These are phyloP conservation scores for Mycena indigotica DNA, from an alignment of 768 basidiomycete species.

Conservation along the genomic window DNA sequence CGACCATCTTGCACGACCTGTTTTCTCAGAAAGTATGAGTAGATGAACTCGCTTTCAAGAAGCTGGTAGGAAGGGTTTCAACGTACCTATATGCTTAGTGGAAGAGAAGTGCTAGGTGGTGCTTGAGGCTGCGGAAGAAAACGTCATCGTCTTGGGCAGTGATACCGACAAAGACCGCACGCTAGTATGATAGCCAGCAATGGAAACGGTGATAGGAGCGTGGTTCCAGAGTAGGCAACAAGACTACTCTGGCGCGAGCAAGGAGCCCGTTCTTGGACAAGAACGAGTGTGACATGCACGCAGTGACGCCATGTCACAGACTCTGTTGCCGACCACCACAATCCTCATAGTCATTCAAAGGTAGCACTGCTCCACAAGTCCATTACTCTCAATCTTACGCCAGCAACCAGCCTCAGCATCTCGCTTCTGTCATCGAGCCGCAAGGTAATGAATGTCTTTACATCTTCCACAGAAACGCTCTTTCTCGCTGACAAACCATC, in stretches of 20 bases:
- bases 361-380: neutral
- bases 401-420: too few relatives aligned
- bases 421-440: neutral
- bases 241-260: neutral
- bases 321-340: neutral
- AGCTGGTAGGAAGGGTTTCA: neutral
- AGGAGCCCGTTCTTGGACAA: neutral
- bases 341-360: neutral
- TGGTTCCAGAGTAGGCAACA: neutral
- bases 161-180: neutral
- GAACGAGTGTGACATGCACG: neutral
- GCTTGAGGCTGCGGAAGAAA: neutral
- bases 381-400: neutral
- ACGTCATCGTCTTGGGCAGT: neutral
- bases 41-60: neutral
- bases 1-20: neutral
- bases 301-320: neutral
- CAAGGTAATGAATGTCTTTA: neutral
- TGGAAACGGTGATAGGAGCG: neutral
- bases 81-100: neutral
- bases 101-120: neutral
- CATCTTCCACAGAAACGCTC: neutral
- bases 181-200: neutral
- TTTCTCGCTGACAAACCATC: neutral
- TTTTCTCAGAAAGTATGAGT: neutral